Base-by-base conservation (phyloP, 257 asterid species). In the Osmanthus fragrans region DNA sequence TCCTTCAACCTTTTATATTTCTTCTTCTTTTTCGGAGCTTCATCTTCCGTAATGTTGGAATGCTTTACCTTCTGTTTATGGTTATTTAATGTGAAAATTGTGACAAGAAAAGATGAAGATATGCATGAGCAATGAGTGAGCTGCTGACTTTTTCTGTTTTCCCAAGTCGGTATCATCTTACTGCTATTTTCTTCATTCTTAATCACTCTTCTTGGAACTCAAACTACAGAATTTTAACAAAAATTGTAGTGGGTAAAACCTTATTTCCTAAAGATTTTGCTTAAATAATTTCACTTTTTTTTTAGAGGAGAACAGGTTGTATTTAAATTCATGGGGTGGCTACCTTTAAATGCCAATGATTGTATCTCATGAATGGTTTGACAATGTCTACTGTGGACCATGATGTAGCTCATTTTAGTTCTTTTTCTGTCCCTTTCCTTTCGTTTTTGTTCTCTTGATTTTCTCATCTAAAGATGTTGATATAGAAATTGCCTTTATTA, bases 361-460 rank as follows among this genome's bases (percentile, higher is more conserved):
- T 63, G 32, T 63, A 23, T 11, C 7, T 63, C 69, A 63, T 13
- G 18, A 63, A 63, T 63, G 34, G 19, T 25, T 37, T 34, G 42
- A 60, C 73, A 51, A n/a, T 58, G 40, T 40, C 73, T 12, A 30
- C 25, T 36, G 69, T 73, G 49, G 56, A 47, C 21, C 69, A 69
- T 66, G 30, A 65, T 56, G 54, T 69, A 67, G 45, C 39, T 78
- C 60, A 49, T 73, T 33, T 74, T 29, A 60, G 36, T 11, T 76
- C 66, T 21, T 21, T 15, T 34, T 47, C 51, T 58, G 33, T 42
- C 63, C 69, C 7, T 42, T 45, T 58, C 25, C 10, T 70, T 58
- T 34, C 33, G 56, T 6, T 73, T 7, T n/a, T 45, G 56, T 71
- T 71, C 18, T 39, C 25, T 37, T 70, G 74, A 70, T 6, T 21